A percentile compares a stretch with the other conserved stretches of the same genome.
These are phyloP conservation scores for Alternaria solani DNA, from an alignment of 2,329 filamentous ascomycete genomes.

Conservation along the genomic window DNA sequence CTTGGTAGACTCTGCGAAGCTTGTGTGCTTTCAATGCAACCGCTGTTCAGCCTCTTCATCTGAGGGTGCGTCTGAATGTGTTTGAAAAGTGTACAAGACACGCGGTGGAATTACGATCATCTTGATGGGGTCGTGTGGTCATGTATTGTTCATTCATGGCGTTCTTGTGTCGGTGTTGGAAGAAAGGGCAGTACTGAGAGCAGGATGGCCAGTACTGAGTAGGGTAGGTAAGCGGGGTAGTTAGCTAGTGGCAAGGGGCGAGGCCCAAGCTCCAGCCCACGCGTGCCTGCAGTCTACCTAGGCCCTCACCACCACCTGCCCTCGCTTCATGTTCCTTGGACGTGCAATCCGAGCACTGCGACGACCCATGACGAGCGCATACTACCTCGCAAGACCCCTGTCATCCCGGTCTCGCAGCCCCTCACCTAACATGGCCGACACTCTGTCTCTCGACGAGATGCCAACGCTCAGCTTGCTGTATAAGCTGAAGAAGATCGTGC, in stretches of 20 bases:
- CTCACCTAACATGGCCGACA: constrained; percentile 9
- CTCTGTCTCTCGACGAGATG: constrained; percentile 61
- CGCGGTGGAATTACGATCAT: no score
- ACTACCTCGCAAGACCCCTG: constrained; percentile 32
- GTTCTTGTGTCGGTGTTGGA: no score
- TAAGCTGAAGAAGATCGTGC: constrained; percentile 60
- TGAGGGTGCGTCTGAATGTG: no score
- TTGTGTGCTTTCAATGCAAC: no score
- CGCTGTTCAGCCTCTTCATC: no score
- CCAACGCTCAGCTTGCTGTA: constrained; percentile 73
- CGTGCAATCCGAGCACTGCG: background rate
- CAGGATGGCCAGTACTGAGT: background rate
- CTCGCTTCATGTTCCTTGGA: constrained; percentile 6
- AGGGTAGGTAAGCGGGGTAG: constrained; percentile 6
- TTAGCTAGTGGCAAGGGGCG: background rate
- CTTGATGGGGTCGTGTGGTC: no score
- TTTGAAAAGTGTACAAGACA: no score
- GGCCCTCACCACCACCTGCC: background rate
- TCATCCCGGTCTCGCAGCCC: constrained; percentile 6
- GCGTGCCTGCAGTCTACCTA: background rate
- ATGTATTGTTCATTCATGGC: no score
- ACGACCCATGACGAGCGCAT: constrained; percentile 33
- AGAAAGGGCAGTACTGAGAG: no score
- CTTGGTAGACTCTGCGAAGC: background rate
- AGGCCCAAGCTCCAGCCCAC: constrained; percentile 14